phyloP scores from a whole-genome alignment of 108 stramenopile genomes.

The Fragilariopsis cylindrus region DNA sequence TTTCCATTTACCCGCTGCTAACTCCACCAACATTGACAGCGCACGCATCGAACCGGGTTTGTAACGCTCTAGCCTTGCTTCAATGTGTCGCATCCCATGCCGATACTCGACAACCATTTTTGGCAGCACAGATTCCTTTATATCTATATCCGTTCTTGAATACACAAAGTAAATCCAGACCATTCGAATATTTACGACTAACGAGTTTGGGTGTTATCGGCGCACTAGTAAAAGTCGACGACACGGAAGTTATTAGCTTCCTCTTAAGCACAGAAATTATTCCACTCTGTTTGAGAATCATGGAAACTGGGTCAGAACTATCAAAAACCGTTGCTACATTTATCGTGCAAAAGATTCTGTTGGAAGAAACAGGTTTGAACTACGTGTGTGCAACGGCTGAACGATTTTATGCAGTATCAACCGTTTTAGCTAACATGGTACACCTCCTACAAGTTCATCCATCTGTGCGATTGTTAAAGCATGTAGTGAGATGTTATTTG shows the following conservation, averaged over 20 bases:
- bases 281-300: constrained; percentile 57
- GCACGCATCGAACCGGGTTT: constrained; percentile 95
- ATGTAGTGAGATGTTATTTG: constrained; percentile 97
- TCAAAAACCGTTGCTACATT: constrained; percentile 99
- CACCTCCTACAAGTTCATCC: constrained; percentile 82
- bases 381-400: constrained; percentile 99
- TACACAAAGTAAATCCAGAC: constrained; percentile 92
- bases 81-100: constrained; percentile 99
- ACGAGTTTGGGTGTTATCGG: constrained; percentile 98
- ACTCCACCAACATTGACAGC: constrained; percentile 97
- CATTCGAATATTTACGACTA: constrained; percentile 97
- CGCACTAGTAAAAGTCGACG: constrained; percentile 99
- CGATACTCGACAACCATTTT: constrained; percentile 92
- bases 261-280: constrained; percentile 93
- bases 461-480: constrained; percentile 94
- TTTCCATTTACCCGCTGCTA: constrained; percentile 95
- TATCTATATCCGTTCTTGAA: constrained; percentile 99
- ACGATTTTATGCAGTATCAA: constrained; percentile 97
- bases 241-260: constrained; percentile 96
- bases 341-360: constrained; percentile 98
- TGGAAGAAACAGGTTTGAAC: constrained; percentile 95
- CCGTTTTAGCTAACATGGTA: constrained; percentile 95
- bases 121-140: constrained; percentile 95
- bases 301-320: constrained; percentile 96
- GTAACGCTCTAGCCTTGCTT: constrained; percentile 97